These are phyloP conservation scores for Epichloe aotearoae DNA, from an alignment of 2,329 filamentous ascomycete genomes.

Conservation along the genomic window DNA sequence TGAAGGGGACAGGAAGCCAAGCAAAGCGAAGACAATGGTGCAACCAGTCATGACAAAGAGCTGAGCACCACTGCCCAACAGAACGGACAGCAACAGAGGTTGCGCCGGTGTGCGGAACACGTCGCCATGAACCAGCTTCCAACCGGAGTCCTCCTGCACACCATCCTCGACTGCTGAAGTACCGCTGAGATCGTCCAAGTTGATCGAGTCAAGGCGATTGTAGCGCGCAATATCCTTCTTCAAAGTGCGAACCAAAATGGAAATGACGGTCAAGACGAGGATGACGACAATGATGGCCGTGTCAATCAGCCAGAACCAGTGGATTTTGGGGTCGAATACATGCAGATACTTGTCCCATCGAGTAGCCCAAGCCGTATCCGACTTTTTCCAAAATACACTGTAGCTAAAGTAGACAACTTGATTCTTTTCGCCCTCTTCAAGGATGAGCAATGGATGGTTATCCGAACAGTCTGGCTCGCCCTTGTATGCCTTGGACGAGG, in stretches of 20 bases:
- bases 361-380: slow-evolving; percentile 81
- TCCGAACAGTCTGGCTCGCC: slow-evolving; percentile 50
- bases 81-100: slow-evolving; percentile 70
- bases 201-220: slow-evolving; percentile 85
- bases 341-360: slow-evolving; percentile 98
- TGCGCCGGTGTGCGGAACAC: slow-evolving; percentile 83
- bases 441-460: slow-evolving; percentile 41
- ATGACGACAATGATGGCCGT: slow-evolving; percentile 92
- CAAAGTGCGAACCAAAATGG: slow-evolving; percentile 77
- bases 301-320: slow-evolving; percentile 97
- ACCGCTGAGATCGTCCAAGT: slow-evolving; percentile 75
- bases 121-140: slow-evolving; percentile 96
- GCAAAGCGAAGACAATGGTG: slow-evolving; percentile 83
- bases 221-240: slow-evolving; percentile 94
- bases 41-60: slow-evolving; percentile 95
- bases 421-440: slow-evolving; percentile 45
- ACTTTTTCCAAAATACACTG: slow-evolving; percentile 78
- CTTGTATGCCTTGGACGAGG: slow-evolving; percentile 53
- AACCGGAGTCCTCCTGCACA: slow-evolving; percentile 93
- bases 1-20: slow-evolving; percentile 90
- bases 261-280: slow-evolving; percentile 78
- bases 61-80: slow-evolving; percentile 88
- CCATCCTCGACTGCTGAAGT: slow-evolving; percentile 74
- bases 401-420: slow-evolving; percentile 72
- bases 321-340: slow-evolving; percentile 93